Base-by-base conservation (phyloP, 371 early-diverging fungal species). In the Basidiobolus meristosporus region DNA sequence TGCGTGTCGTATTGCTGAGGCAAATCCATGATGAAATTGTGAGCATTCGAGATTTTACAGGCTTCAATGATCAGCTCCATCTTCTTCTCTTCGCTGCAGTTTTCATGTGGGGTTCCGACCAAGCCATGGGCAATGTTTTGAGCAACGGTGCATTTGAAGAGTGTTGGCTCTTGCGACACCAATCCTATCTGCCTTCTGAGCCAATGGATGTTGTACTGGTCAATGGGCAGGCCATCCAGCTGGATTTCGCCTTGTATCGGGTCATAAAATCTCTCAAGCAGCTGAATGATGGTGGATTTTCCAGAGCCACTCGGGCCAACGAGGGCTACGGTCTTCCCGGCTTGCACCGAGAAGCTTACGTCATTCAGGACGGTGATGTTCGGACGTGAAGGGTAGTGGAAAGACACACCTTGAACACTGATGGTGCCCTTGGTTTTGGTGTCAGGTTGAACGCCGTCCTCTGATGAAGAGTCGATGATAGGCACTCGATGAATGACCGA, bases 201-300 rank as follows among this genome's bases (percentile, higher is more conserved):
- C 61, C 69, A 73, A 17, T 65, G 60, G 2, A 82, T 46, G 46
- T 88, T 79, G 42, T 70, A 64, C 9, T 66, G 62, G 38, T 66
- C 61, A 28, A 84, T 53, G 39, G 79, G 58, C 10, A 56, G 52
- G 26, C 87, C 85, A 53, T 89, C 88, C 7, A 89, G 21, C 14
- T 52, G 44, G 23, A 88, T 63, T 1, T 54, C 40, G 21, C 88
- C 89, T 19, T 43, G 47, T 10, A 50, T 44, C 1, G 79, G 66
- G 44, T 80, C 73, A 53, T 97, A 97, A 57, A 92, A 90, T 38
- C 97, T 83, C 53, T 87, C 81, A 19, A 90, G 39, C 19, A 95
- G 71, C 37, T 77, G 76, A 36, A 93, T 63, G 26, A 81, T 75
- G 17, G 96, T 92, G 11, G 86, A 84, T 52, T 89, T 89, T 31